Conservation (phyloP, 2,329 filamentous ascomycete species). For the Paraphoma sp. region DNA sequence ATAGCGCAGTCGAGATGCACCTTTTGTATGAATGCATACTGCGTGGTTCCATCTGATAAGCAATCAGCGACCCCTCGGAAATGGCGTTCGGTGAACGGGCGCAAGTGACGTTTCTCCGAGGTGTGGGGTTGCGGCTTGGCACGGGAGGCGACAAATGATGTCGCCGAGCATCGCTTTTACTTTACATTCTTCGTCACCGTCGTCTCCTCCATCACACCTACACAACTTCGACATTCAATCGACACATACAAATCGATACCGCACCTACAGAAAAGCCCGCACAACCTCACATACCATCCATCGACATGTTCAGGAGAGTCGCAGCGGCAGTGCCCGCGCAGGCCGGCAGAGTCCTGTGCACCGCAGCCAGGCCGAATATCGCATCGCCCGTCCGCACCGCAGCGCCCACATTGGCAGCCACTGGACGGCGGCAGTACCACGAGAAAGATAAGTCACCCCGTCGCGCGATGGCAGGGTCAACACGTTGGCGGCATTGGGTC, state of each 20-base stretch:
- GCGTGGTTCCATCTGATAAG: slow-evolving; percentile 27
- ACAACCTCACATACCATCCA: slow-evolving; percentile 18
- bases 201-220: slow-evolving; percentile 30
- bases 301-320: slow-evolving; percentile 65
- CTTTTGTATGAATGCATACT: neutral
- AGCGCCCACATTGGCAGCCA: slow-evolving; percentile 49
- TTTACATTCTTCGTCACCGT: slow-evolving; percentile 27
- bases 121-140: slow-evolving; percentile 29
- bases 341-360: slow-evolving; percentile 58
- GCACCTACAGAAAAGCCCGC: slow-evolving; percentile 2
- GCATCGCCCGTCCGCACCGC: slow-evolving; percentile 53
- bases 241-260: slow-evolving; percentile 13
- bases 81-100: slow-evolving; percentile 14
- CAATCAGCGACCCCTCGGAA: slow-evolving; percentile 11
- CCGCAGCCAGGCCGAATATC: slow-evolving; percentile 58
- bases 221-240: slow-evolving; percentile 19
- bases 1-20: neutral
- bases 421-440: slow-evolving; percentile 63
- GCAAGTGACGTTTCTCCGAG: slow-evolving; percentile 27
- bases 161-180: slow-evolving; percentile 28
- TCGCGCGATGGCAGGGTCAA: slow-evolving; percentile 4
- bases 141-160: slow-evolving; percentile 31
- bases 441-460: slow-evolving; percentile 65
- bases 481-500: slow-evolving; percentile 18
- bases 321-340: slow-evolving; percentile 61